These are phyloP conservation scores for Psidium friedrichsthalianum DNA, from an alignment of 345 rosid genomes.

Conservation along the genomic window DNA sequence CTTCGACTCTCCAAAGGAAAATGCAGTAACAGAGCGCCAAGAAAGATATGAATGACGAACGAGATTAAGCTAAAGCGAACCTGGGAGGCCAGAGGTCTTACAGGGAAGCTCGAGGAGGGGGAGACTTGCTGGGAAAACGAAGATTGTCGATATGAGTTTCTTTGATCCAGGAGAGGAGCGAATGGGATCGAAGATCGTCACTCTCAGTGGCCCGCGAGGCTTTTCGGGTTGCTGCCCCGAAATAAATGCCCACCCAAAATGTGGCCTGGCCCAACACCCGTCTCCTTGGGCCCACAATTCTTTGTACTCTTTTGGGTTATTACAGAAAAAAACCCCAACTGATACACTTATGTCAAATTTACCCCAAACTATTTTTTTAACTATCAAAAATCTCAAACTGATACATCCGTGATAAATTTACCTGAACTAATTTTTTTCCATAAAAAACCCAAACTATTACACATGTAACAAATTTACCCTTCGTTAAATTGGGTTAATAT, in stretches of 20 bases:
- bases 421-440: too few relatives aligned
- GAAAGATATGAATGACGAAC: not conserved
- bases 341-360: too few relatives aligned
- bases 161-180: not conserved
- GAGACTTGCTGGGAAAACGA: not conserved
- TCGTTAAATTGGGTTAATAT: too few relatives aligned
- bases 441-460: too few relatives aligned
- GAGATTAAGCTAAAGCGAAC: not conserved
- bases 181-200: not conserved
- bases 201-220: not conserved
- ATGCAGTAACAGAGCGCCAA: not conserved
- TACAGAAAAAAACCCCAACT: too few relatives aligned
- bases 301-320: not conserved
- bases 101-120: not conserved
- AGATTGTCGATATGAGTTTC: not conserved
- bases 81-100: not conserved
- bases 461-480: too few relatives aligned
- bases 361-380: too few relatives aligned
- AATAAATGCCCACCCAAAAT: not conserved
- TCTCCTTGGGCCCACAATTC: not conserved
- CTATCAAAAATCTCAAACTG: too few relatives aligned
- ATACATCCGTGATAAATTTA: too few relatives aligned
- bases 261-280: not conserved
- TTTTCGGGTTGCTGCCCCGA: not conserved
- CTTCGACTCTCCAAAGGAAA: not conserved